Percentiles rank a stretch among this genome's conserved stretches.
Conservation (phyloP, 2,329 filamentous ascomycete genomes). For the Ceratocystis cubensis region DNA sequence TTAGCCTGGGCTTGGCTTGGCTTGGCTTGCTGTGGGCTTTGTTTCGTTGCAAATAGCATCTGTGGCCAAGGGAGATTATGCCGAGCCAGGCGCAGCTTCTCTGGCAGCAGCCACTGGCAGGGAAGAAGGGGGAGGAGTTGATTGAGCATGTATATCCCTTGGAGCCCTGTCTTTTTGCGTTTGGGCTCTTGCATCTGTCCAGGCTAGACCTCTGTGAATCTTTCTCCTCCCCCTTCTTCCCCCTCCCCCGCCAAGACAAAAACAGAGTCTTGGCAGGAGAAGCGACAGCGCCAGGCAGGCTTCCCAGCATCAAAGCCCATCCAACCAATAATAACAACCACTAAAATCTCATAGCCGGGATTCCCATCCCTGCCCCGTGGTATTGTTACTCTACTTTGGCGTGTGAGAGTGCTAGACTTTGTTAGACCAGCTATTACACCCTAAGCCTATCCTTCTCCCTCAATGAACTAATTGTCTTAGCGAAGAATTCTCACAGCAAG, state of each 20-base stretch:
- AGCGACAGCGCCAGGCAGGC: conserved; percentile 7
- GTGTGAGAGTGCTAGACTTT: too few relatives aligned
- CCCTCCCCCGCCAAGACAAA: conserved; percentile 12
- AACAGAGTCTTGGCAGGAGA: conserved; percentile 12
- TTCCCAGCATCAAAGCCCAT: conserved; percentile 5
- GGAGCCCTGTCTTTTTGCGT: neutral
- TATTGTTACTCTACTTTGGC: neutral
- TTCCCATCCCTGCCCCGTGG: neutral
- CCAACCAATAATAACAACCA: neutral
- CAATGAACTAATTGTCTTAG: neutral
- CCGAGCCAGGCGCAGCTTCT: conserved; percentile 9
- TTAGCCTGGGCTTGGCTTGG: too few relatives aligned
- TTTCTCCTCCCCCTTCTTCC: neutral
- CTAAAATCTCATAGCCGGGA: neutral
- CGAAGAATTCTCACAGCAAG: neutral
- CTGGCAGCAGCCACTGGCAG: neutral
- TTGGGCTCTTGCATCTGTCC: neutral
- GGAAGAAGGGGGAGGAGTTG: neutral
- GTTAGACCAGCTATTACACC: neutral
- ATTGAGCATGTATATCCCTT: too few relatives aligned
- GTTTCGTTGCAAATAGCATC: conserved; percentile 9
- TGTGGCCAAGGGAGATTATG: conserved; percentile 8
- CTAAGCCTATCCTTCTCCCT: neutral
- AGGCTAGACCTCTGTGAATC: neutral
- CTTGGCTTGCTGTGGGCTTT: neutral